Base-by-base conservation (phyloP, 2,329 filamentous ascomycete species). In the Simplicillium aogashimaense region DNA sequence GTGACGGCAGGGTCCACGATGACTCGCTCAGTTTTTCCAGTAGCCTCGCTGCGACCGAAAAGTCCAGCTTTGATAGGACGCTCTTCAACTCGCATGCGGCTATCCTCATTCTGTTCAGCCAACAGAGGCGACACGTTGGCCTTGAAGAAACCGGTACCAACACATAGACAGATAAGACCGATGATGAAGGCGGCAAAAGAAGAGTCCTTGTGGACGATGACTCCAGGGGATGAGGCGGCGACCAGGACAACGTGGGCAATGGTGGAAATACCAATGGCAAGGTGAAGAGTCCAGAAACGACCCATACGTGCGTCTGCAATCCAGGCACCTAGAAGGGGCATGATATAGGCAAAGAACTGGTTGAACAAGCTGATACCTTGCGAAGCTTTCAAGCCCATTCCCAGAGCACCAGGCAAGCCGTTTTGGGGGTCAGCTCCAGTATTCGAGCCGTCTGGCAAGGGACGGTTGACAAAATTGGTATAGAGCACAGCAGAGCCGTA, bases 141-240 rank as follows among this genome's bases (percentile, higher is more conserved):
- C 67, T 89, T 90, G 74, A 89, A 87, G 52, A 85, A 82, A 45
- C 84, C 84, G 1, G 83, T 86, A 34, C 84, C 84, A 25, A 86
- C 58, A 48, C 69, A 68, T 31, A 73, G 65, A 17, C 54, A 53
- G 29, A 72, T 52, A 28, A 71, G 62, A n/a, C 81, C 82, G 54
- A 87, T 74, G 53, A 87, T 71, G 50, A 86, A 83, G 38, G 74
- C 78, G 2, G 66, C 80, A 35, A 86, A 74, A 0, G 80, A 67
- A 11, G 68, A 65, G 13, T 78, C 69, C 29, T 63, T 61, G 46
- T 74, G 61, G 35, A 73, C 61, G 36, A 87, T 79, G 36, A 83
- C 76, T 3, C 56, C 52, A 0, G 83, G 83, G 2, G 83, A 63
- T 13, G 82, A 74, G 3, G 81, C 76, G 25, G 78, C 61, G 44